These are phyloP conservation scores for Rhizophora mangle DNA, from an alignment of 345 rosid genomes.

Conservation along the genomic window DNA sequence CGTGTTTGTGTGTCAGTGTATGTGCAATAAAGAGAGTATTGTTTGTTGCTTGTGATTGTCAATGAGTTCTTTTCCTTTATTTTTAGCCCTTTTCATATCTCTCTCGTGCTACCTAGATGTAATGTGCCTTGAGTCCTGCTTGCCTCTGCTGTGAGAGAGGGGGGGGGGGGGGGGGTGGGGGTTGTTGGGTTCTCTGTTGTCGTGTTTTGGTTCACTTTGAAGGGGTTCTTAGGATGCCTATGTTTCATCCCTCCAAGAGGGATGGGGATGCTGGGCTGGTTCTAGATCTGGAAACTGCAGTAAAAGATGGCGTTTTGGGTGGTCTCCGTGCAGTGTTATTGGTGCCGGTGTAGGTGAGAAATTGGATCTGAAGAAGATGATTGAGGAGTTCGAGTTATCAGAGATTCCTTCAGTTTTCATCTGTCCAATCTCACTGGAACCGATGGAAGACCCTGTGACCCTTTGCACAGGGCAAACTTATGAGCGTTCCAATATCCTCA, in stretches of 20 bases:
- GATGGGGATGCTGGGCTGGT: constrained; percentile 48
- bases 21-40: constrained; percentile 18
- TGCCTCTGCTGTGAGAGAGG: constrained; percentile 21
- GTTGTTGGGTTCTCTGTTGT: not conserved
- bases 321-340: constrained; percentile 33
- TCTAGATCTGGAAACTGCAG: constrained; percentile 64
- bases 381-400: constrained; percentile 50
- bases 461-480: constrained; percentile 79
- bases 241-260: constrained; percentile 46
- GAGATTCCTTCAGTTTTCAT: constrained; percentile 65
- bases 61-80: constrained; percentile 11
- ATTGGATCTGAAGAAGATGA: constrained; percentile 62
- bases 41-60: constrained; percentile 24
- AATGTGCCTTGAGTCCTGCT: constrained; percentile 33
- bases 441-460: constrained; percentile 75
- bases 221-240: constrained; percentile 40
- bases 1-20: constrained; percentile 2
- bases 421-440: constrained; percentile 73
- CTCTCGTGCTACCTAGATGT: constrained; percentile 25
- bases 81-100: constrained; percentile 10
- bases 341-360: constrained; percentile 35
- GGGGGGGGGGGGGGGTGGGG: constrained; percentile 1
- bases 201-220: not conserved
- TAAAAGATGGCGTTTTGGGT: constrained; percentile 61
- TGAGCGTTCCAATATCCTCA: constrained; percentile 61